Base-by-base conservation (phyloP, 2,329 filamentous ascomycete species). In the Cryphonectria nitschkei region DNA sequence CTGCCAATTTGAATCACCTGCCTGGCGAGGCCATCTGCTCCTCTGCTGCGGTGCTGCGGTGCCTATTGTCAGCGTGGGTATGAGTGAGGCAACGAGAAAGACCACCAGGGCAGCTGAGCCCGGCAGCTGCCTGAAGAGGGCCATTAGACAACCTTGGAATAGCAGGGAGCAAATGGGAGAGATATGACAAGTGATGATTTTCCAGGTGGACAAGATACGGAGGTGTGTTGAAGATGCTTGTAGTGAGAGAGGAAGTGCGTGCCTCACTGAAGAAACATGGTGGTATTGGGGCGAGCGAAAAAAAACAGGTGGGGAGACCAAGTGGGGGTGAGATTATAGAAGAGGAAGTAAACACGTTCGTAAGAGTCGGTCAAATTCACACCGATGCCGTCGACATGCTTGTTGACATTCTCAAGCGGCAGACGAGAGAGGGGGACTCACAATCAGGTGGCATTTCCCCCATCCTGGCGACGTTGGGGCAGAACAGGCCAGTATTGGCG, bases 1-100 rank as follows among this genome's bases (percentile, higher is more conserved):
- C n/a, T 68, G 67, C 73, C 73, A 74, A 37, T 26, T 72, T 14
- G 32, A 26, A 22, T 60, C 22, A 37, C 67, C 63, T 11, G 26
- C 16, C n/a, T 64, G 43, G 16, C 50, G 58, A 6, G 29, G 13
- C 22, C 52, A 41, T 3, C 8, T 19, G 26, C 22, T 39, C 32
- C 62, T 34, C 14, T 50, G 26, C 14, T 37, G 32, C 19, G 41
- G 60, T 34, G 58, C 70, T 69, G 52, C 14, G 52, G 58, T 52
- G 8, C 29, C 52, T 37, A 26, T 26, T 8, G 50, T 70, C 32
- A 70, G 68, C 34, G 11, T 22, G n/a, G 58, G 32, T 26, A 56
- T 41, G 58, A 65, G 29, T 9, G 46, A 46, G 19, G 26, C 16
- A 39, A 67, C 8, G 56, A 68, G 56, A 22, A 54, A 29, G 7